Conservation (phyloP, 331 rosid species). For the Malus hybrid region DNA sequence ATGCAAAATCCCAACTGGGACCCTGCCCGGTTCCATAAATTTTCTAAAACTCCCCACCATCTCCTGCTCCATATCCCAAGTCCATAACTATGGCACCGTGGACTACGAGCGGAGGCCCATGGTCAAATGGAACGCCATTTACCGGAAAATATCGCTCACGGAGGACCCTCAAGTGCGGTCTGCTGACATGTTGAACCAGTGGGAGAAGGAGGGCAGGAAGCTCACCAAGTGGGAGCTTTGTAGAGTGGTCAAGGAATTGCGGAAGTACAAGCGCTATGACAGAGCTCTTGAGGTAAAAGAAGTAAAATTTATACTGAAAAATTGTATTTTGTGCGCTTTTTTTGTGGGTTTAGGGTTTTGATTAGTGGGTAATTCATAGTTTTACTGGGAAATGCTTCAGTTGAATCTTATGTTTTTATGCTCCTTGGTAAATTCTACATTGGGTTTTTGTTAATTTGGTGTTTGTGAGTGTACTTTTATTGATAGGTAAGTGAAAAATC, state of each 20-base stretch:
- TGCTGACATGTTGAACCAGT: slow-evolving; percentile 52
- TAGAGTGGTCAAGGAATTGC: slow-evolving; percentile 66
- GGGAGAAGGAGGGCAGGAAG: slow-evolving; percentile 75
- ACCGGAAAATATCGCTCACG: slow-evolving; percentile 49
- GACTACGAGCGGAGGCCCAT: slow-evolving; percentile 63
- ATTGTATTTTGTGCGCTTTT: neutral
- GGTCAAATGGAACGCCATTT: slow-evolving; percentile 57
- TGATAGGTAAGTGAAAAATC: neutral
- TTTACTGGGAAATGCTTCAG: neutral
- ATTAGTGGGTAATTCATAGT: neutral
- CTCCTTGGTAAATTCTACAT: neutral
- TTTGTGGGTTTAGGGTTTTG: neutral
- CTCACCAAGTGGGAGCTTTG: slow-evolving; percentile 80
- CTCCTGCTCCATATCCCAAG: slow-evolving; percentile 51
- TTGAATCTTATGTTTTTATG: neutral
- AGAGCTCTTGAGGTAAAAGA: slow-evolving; percentile 73
- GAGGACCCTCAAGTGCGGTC: slow-evolving; percentile 53
- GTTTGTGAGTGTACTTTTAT: neutral
- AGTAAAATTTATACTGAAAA: neutral
- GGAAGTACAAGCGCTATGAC: slow-evolving; percentile 43
- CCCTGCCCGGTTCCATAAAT: slow-evolving; percentile 4
- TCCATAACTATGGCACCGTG: slow-evolving; percentile 57
- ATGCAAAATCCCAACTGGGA: slow-evolving; percentile 8
- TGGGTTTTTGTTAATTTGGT: neutral
- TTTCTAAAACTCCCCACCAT: slow-evolving; percentile 22